Evolutionary conservation across 345 rosid genomes (phyloP).

Genomic region (Pugionium dolabratum): DNA sequence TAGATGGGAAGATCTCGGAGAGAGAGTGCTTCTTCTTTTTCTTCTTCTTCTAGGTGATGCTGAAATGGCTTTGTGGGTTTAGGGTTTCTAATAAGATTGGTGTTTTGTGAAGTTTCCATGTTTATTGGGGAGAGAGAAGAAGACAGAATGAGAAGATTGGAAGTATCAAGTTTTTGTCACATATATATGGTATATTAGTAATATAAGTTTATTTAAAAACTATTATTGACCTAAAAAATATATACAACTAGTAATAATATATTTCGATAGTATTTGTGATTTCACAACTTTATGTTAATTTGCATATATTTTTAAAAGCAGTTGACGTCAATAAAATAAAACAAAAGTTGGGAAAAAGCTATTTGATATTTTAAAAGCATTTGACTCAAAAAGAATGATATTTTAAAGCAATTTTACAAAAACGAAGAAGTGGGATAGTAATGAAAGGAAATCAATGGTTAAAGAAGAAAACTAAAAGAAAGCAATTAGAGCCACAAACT

Average conservation of each 20-base stretch:
- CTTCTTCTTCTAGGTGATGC: conserved; percentile 10
- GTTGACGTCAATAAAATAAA: not conserved
- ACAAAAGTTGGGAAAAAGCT: not conserved
- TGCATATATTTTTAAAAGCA: not conserved
- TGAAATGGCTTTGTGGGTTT: conserved; percentile 19
- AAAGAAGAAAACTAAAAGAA: conserved; percentile 17
- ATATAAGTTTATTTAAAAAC: no score
- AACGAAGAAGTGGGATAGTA: conserved; percentile 14
- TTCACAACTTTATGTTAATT: not conserved
- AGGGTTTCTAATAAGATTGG: conserved; percentile 25
- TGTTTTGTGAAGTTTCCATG: conserved; percentile 32
- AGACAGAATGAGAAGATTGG: conserved; percentile 21
- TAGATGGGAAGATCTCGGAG: conserved; percentile 53
- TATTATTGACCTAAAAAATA: no score
- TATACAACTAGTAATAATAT: no score
- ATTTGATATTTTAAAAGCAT: not conserved
- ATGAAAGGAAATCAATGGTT: conserved; percentile 5
- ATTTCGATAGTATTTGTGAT: not conserved
- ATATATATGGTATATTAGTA: not conserved
- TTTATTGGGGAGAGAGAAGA: not conserved
- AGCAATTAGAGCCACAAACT: conserved; percentile 27
- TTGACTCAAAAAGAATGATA: no score
- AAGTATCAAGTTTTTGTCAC: conserved; percentile 23
- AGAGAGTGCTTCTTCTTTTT: conserved; percentile 51
- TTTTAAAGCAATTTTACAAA: not conserved